Evolutionary conservation across 768 basidiomycete genomes (phyloP).

Genomic region (Xanthoconium stramineum): DNA sequence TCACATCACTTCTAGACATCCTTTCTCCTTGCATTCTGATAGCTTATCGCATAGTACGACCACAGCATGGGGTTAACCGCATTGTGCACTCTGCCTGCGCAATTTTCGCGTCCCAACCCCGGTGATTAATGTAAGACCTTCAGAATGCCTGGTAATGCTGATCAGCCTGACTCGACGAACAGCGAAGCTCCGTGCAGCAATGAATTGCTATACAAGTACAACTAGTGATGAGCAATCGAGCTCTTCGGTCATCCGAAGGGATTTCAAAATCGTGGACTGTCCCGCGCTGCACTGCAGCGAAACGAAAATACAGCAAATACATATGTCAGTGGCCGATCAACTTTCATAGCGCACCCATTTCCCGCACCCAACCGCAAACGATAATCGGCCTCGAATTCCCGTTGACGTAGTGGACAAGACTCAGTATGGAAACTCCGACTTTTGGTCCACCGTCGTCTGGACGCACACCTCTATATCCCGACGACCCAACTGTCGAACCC

Average conservation of each 20-base stretch:
- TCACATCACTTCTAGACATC: background rate
- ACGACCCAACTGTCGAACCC: background rate
- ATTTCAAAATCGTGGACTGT: background rate
- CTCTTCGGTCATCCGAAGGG: background rate
- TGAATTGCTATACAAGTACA: too few relatives aligned
- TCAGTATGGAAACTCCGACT: background rate
- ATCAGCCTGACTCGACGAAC: too few relatives aligned
- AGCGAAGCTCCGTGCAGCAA: too few relatives aligned
- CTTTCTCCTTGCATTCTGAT: conserved; percentile 1
- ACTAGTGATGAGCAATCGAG: background rate
- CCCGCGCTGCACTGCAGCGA: background rate
- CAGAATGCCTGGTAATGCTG: too few relatives aligned
- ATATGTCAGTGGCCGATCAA: background rate
- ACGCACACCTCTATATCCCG: conserved; percentile 9
- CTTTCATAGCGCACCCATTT: background rate
- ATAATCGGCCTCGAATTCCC: background rate
- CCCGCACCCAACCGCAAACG: background rate
- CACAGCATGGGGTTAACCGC: conserved; percentile 56
- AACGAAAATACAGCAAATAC: background rate
- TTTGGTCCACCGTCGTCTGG: conserved; percentile 11
- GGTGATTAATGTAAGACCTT: too few relatives aligned
- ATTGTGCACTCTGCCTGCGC: too few relatives aligned
- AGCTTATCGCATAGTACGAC: conserved; percentile 43
- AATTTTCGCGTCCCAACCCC: too few relatives aligned
- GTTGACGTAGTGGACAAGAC: background rate